These are phyloP conservation scores for Euptelea pleiosperma DNA, from an alignment of 164 flowering plant genomes.

Conservation along the genomic window DNA sequence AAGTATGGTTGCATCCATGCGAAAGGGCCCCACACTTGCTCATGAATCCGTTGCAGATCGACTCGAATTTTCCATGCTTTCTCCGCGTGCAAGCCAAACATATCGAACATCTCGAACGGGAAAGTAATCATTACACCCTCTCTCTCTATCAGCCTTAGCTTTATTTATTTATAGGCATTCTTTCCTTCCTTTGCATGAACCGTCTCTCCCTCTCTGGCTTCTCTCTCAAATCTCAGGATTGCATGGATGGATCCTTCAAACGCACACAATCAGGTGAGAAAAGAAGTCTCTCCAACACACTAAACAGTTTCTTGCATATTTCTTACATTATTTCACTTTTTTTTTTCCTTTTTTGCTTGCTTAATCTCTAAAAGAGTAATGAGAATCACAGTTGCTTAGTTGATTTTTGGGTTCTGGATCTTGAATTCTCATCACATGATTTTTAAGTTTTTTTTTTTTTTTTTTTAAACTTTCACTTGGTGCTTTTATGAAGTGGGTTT, in stretches of 20 bases:
- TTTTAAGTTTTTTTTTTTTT: no score
- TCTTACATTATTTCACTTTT: background rate
- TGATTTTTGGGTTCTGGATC: no score
- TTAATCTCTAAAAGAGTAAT: background rate
- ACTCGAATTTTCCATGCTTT: conserved; percentile 39
- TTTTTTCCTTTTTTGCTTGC: background rate
- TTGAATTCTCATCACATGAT: no score
- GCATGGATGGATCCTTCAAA: conserved; percentile 27
- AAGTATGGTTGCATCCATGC: conserved; percentile 34
- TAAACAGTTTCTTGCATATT: conserved; percentile 2
- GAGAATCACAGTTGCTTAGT: no score
- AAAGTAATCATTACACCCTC: conserved; percentile 17
- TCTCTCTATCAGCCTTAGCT: background rate
- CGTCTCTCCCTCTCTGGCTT: conserved; percentile 1
- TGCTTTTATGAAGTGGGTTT: no score
- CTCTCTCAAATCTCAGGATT: background rate
- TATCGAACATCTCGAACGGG: conserved; percentile 31
- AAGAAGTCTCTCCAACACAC: background rate
- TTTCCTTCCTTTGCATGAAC: background rate
- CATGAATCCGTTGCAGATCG: conserved; percentile 29
- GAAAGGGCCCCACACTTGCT: conserved; percentile 33
- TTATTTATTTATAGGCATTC: conserved; percentile 10
- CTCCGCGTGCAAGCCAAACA: conserved; percentile 52
- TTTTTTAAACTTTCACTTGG: no score
- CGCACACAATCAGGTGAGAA: conserved; percentile 8